phyloP scores from a whole-genome alignment of 78 protist species.

The Guillardia theta region DNA sequence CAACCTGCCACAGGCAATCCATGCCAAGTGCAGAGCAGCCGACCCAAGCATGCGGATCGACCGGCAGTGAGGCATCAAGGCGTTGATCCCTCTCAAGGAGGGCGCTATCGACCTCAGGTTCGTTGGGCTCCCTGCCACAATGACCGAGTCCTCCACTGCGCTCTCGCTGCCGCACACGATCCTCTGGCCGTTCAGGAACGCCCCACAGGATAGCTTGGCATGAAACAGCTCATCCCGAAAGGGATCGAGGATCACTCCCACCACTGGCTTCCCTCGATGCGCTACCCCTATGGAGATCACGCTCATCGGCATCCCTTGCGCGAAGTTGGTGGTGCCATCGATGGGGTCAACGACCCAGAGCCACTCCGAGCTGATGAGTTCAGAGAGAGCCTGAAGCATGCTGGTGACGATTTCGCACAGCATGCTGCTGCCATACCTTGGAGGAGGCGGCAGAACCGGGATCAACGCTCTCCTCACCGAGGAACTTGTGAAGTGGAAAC shows the following conservation, averaged over 20 bases:
- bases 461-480: background rate
- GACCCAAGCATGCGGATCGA: slow-evolving; percentile 59
- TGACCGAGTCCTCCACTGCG: background rate
- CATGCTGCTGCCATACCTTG: background rate
- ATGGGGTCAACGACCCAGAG: slow-evolving; percentile 84
- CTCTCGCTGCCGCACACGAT: background rate
- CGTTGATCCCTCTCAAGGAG: background rate
- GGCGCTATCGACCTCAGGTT: background rate
- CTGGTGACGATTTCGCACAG: background rate
- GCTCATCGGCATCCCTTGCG: slow-evolving; percentile 64
- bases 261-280: slow-evolving; percentile 25
- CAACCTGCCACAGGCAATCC: slow-evolving; percentile 70
- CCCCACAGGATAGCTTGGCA: background rate
- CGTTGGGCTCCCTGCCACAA: background rate
- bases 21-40: slow-evolving; percentile 70
- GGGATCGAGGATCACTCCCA: slow-evolving; percentile 64
- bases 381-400: background rate
- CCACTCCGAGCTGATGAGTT: background rate
- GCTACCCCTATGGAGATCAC: slow-evolving; percentile 43
- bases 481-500: background rate
- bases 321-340: slow-evolving; percentile 90
- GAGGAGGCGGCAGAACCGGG: background rate
- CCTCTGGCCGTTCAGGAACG: background rate
- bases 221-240: slow-evolving; percentile 48
- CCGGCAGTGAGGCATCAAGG: background rate